Percentiles rank a stretch among this genome's conserved stretches.
Evolutionary conservation across 176 grass and related monocot genomes (phyloP).

Genomic region (Carex scoparia): DNA sequence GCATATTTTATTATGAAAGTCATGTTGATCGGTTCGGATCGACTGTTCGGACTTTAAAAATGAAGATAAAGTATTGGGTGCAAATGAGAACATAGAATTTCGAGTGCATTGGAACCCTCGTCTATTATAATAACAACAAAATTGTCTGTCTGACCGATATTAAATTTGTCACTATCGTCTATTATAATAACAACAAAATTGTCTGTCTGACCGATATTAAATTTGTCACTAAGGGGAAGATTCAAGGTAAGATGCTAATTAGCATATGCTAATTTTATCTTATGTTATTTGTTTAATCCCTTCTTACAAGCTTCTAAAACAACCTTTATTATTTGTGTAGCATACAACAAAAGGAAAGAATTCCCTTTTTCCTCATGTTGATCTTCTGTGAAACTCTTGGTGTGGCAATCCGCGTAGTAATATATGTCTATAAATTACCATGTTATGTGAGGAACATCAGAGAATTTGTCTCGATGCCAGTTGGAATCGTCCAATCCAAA

Average conservation of each 20-base stretch:
- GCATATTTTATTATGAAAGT: too few species aligned
- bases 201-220: too few species aligned
- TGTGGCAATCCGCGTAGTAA: neutral
- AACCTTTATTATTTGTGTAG: neutral
- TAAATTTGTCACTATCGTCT: neutral
- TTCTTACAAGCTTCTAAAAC: neutral
- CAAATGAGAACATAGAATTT: too few species aligned
- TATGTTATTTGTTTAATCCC: constrained; percentile 13
- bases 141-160: too few species aligned
- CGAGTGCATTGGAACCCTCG: too few species aligned
- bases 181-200: too few species aligned
- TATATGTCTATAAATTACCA: neutral
- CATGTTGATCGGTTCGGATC: too few species aligned
- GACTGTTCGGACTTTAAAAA: too few species aligned
- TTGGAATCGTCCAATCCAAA: too few species aligned
- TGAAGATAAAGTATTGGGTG: too few species aligned
- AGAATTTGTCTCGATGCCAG: too few species aligned
- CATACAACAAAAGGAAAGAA: neutral
- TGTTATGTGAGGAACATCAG: neutral
- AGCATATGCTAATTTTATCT: constrained; percentile 5
- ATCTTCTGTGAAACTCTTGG: neutral
- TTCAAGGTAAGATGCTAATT: neutral
- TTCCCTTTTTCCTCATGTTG: neutral
- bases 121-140: too few species aligned
- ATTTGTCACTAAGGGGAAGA: neutral